These are phyloP conservation scores for Globisporangium cystogenes DNA, from an alignment of 352 stramenopile genomes.

Conservation along the genomic window DNA sequence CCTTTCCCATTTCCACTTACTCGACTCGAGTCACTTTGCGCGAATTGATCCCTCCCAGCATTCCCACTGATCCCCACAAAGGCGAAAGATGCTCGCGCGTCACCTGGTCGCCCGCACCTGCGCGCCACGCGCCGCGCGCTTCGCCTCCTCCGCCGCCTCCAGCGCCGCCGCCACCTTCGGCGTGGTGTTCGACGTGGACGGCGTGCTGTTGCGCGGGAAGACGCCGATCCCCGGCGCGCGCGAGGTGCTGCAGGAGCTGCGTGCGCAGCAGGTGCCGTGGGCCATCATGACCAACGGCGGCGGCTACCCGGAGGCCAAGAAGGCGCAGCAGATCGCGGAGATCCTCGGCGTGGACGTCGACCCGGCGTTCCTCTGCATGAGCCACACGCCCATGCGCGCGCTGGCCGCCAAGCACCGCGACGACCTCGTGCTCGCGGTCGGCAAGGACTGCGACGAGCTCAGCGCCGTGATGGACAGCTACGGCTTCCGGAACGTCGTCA, in stretches of 20 bases:
- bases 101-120: not conserved
- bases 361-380: conserved; percentile 55
- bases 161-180: conserved; percentile 37
- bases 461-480: conserved; percentile 65
- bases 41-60: no score
- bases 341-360: conserved; percentile 62
- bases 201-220: conserved; percentile 74
- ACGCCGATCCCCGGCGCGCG: conserved; percentile 58
- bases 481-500: conserved; percentile 82
- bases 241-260: conserved; percentile 63
- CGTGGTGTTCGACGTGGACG: conserved; percentile 82
- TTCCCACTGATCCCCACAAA: no score
- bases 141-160: not conserved
- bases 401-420: conserved; percentile 58
- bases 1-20: no score
- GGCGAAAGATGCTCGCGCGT: not conserved
- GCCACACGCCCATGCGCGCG: conserved; percentile 77
- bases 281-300: conserved; percentile 87
- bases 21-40: not conserved
- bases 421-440: conserved; percentile 73
- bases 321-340: conserved; percentile 60
- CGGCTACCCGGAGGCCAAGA: conserved; percentile 74
- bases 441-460: conserved; percentile 69
- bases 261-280: conserved; percentile 54
- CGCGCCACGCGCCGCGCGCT: not conserved